Conservation (phyloP, 2,329 filamentous ascomycete genomes). For the Fusarium staphyleae region DNA sequence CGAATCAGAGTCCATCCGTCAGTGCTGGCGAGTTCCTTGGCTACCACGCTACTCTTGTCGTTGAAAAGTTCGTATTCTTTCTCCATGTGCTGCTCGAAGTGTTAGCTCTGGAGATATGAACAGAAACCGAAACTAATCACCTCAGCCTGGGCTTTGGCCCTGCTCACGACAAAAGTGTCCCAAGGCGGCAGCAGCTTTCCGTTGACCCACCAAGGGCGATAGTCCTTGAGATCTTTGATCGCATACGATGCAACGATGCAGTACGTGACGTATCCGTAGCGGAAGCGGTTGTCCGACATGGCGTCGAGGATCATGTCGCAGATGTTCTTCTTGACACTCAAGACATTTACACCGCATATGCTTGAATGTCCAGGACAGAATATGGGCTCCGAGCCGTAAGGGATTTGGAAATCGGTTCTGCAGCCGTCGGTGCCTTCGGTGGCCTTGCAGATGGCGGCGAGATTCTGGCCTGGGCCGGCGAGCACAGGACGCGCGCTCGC, state of each 20-base stretch:
- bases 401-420: slow-evolving; percentile 9
- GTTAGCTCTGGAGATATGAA: not conserved
- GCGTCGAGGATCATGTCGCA: not conserved
- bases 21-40: not conserved
- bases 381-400: slow-evolving; percentile 17
- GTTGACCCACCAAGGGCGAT: not conserved
- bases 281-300: not conserved
- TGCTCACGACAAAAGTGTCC: not conserved
- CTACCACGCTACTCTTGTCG: not conserved
- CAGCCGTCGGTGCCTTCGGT: slow-evolving; percentile 26
- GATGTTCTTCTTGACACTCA: not conserved
- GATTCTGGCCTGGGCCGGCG: slow-evolving; percentile 19
- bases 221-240: not conserved
- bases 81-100: not conserved
- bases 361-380: not conserved
- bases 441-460: slow-evolving; percentile 20
- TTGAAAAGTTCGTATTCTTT: not conserved
- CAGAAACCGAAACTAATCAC: not conserved
- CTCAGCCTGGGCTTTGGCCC: not conserved
- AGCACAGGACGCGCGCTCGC: not conserved
- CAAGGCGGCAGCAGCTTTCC: not conserved
- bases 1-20: not conserved
- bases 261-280: not conserved
- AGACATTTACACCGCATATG: not conserved
- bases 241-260: not conserved